phyloP scores from a whole-genome alignment of 2,329 filamentous ascomycete species.

The Aureobasidium sp. region DNA sequence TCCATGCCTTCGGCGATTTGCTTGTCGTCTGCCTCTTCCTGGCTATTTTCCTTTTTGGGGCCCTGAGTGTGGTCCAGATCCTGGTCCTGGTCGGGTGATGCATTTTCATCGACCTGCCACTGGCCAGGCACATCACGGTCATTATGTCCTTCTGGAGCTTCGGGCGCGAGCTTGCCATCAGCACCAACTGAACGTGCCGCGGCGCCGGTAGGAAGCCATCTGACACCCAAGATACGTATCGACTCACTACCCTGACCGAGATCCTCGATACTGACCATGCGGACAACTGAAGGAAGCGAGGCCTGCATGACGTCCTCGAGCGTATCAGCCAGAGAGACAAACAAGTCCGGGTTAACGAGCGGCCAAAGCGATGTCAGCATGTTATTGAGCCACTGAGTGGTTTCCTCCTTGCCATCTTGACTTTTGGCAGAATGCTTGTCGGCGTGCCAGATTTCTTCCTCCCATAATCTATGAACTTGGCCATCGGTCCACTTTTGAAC shows the following conservation, averaged over 20 bases:
- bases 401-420: conserved; percentile 49
- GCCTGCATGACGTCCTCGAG: conserved; percentile 78
- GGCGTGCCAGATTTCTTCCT: conserved; percentile 64
- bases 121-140: conserved; percentile 46
- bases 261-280: conserved; percentile 55
- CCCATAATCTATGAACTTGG: conserved; percentile 56
- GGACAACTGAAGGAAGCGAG: conserved; percentile 59
- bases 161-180: conserved; percentile 50
- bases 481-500: conserved; percentile 56
- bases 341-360: conserved; percentile 68
- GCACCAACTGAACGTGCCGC: conserved; percentile 54
- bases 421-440: conserved; percentile 45
- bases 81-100: conserved; percentile 30
- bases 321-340: conserved; percentile 60
- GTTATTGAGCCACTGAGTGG: conserved; percentile 65
- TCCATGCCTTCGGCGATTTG: conserved; percentile 56
- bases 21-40: conserved; percentile 27
- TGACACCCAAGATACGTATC: conserved; percentile 61
- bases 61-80: conserved; percentile 32
- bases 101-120: conserved; percentile 32
- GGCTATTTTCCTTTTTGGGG: conserved; percentile 18
- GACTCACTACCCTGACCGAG: conserved; percentile 68
- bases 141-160: conserved; percentile 36
- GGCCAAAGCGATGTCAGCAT: conserved; percentile 64
- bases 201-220: conserved; percentile 66